Evolutionary conservation across 345 rosid genomes (phyloP), one percentile per base, ranked within the genome.

Genomic region (Conringia planisiliqua): DNA sequence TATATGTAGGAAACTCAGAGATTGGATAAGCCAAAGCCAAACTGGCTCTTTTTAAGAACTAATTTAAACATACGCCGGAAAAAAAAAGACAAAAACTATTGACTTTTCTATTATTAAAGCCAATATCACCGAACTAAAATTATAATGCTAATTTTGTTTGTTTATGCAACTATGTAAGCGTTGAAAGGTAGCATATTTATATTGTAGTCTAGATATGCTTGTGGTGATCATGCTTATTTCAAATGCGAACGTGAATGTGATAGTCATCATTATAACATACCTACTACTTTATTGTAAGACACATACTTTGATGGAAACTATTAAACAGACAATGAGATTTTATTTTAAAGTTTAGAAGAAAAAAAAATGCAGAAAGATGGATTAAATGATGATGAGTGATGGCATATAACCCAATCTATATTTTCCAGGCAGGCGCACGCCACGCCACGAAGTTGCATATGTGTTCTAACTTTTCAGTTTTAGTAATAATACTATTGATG

Each of bases 151-250:
- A 1, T 10, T 60, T 60, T 48, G 75, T 60, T 47, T 60, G 48
- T 24, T 71, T 47, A 40, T 48, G 75, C 68, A 48, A 62, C 42
- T 71, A 61, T 12, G 4, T 16, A 60, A 38, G 47, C 47, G 30
- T 60, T 60, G 8, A 58, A 58, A 9, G 46, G 4, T 29, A 13
- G 2, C 14, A 57, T 18, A 7, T 27, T 62, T 16, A 32, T 56
- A 6, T 39, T 7, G 11, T 54, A 54, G 70, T 29, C 27, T 40
- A 42, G 6, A 22, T 73, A 26, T 8, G 16, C n/a, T 18, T 39
- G 4, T 47, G n/a, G 43, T 7, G n/a, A n/a, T n/a, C 62, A 13
- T 3, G 26, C 40, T 54, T 14, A 10, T 64, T 61, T 71, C 4
- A 38, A 38, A 72, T 6, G 55, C 18, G 55, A 62, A 51, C 30